Base-by-base conservation (phyloP, 2,329 filamentous ascomycete species). In the Fusarium staphyleae region DNA sequence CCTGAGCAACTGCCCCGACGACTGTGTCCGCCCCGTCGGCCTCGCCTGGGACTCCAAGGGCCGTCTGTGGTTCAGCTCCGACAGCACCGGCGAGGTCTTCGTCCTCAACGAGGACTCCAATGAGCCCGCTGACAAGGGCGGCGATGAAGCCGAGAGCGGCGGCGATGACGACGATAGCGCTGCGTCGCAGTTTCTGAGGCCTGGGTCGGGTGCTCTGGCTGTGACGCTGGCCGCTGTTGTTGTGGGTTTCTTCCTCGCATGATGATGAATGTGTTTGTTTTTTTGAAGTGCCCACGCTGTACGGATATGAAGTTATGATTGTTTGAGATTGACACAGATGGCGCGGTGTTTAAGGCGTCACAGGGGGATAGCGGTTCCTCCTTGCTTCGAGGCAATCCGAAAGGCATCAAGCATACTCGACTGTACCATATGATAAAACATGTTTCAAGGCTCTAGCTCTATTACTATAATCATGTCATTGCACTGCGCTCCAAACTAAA, bases 51-150 rank as follows among this genome's bases (percentile, higher is more conserved):
- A 84, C 68, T 58, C 59, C 8, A 63, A 77, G 34, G 83, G 80
- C 7, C 74, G 86, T 6, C 71, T 90, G 8, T 89, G 82, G 71
- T 81, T 88, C 75, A 82, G 76, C 50, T 85, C 80, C 4, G 87
- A 89, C 68, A 69, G 77, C 12, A 86, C 85, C 0, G 87, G 86
- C 5, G 87, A 90, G 75, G 80, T 90, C 34, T 89, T 82, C 62
- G 80, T 88, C 4, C 66, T 85, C 32, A 22, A 50, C 15, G 39
- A 33, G 5, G 45, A 48, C 18, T 39, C 35, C 33, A 50, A 47
- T 29, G 30, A 45, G 2, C 40, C 26, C 14, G 48, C 47, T 19
- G 52, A 55, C 19, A 37, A 13, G 28, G 28, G 42, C 8, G 48
- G 36, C 7, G 62, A 40, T 35, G 41, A 26, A 2, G 48, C 36